Percentiles rank a stretch among this genome's conserved stretches.
Conservation (phyloP, 164 flowering plant genomes). For the Warburgia ugandensis region DNA sequence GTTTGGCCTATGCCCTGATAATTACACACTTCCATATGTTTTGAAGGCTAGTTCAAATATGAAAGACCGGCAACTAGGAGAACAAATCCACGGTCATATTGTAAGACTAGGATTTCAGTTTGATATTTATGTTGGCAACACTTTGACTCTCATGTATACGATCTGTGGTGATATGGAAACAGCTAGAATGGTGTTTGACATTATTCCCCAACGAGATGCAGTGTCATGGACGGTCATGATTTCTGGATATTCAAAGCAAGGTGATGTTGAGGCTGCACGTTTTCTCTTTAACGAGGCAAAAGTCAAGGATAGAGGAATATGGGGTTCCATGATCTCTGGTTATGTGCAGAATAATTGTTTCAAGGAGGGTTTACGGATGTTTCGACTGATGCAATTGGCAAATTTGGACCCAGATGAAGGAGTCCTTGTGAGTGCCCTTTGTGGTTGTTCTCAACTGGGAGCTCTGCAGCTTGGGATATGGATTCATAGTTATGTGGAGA, state of each 20-base stretch:
- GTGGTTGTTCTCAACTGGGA: constrained; percentile 66
- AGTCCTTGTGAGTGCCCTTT: constrained; percentile 39
- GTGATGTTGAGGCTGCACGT: constrained; percentile 47
- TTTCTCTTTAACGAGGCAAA: constrained; percentile 47
- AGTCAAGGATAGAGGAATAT: constrained; percentile 46
- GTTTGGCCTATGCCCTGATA: constrained; percentile 35
- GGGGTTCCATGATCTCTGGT: constrained; percentile 67
- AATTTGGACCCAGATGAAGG: constrained; percentile 46
- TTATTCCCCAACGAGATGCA: constrained; percentile 25
- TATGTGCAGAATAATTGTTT: constrained; percentile 59
- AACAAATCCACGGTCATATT: constrained; percentile 32
- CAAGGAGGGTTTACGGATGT: constrained; percentile 49
- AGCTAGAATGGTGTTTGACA: constrained; percentile 40
- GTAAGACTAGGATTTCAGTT: constrained; percentile 35
- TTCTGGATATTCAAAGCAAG: constrained; percentile 42
- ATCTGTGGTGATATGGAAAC: constrained; percentile 22
- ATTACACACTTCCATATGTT: constrained; percentile 55
- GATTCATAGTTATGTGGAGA: constrained; percentile 36
- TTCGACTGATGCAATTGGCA: constrained; percentile 41
- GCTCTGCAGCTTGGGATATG: constrained; percentile 53
- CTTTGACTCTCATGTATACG: constrained; percentile 41
- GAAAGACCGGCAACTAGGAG: constrained; percentile 23
- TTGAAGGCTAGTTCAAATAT: constrained; percentile 43
- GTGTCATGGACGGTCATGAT: constrained; percentile 62
- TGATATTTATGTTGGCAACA: constrained; percentile 43